A percentile compares a stretch with the other conserved stretches of the same genome.
Conservation (phyloP, 352 stramenopile genomes). For the Vaucheria bursata region DNA sequence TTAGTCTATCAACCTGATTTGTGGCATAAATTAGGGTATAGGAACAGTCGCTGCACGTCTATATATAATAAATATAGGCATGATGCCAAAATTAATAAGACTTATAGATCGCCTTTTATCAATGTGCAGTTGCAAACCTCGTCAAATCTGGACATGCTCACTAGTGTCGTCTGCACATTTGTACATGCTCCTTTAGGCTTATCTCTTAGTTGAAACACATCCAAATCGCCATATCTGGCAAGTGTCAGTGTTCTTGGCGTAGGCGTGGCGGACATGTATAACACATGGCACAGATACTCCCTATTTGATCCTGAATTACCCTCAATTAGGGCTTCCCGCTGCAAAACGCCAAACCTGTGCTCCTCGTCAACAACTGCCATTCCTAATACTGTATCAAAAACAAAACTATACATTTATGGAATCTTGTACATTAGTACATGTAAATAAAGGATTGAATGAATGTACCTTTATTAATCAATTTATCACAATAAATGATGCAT, state of each 20-base stretch:
- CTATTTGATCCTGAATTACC: background rate
- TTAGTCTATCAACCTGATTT: too few relatives aligned
- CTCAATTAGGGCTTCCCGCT: constrained; percentile 7
- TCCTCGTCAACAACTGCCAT: constrained; percentile 47
- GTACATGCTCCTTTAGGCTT: background rate
- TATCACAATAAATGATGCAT: background rate
- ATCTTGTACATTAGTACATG: constrained; percentile 10
- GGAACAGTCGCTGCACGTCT: too few relatives aligned
- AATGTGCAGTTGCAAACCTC: too few relatives aligned
- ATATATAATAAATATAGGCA: too few relatives aligned
- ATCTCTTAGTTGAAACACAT: constrained; percentile 9
- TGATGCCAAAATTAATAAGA: too few relatives aligned
- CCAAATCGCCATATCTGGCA: constrained; percentile 14
- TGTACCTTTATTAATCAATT: too few relatives aligned
- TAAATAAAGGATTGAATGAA: background rate
- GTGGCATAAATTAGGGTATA: too few relatives aligned
- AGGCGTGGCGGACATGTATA: constrained; percentile 31
- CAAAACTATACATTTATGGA: constrained; percentile 10
- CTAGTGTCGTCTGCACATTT: background rate
- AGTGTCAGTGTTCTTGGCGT: constrained; percentile 12
- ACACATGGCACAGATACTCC: constrained; percentile 1
- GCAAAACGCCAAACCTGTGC: constrained; percentile 43
- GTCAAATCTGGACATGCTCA: background rate
- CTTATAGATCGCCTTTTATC: too few relatives aligned
- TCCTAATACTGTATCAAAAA: constrained; percentile 11